phyloP scores from a whole-genome alignment of 805 yeast genomes.

The Candida berthetii region DNA sequence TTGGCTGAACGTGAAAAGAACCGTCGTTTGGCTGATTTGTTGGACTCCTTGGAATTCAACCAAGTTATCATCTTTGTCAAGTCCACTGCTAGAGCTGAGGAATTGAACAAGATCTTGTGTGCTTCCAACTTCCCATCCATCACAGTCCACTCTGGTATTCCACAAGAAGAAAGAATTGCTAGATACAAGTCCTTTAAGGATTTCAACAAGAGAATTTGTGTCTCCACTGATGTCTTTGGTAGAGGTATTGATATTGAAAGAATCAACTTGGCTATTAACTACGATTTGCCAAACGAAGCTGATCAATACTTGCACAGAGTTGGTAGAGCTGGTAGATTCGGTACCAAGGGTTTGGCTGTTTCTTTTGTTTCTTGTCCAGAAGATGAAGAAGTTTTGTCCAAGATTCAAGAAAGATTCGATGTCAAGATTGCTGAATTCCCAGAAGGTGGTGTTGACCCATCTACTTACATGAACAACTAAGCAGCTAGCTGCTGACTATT shows the following conservation, averaged over 20 bases:
- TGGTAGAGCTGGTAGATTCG: constrained; percentile 99
- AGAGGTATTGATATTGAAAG: constrained; percentile 99
- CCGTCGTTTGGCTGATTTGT: constrained; percentile 83
- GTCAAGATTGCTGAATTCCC: constrained; percentile 95
- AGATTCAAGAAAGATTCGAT: constrained; percentile 96
- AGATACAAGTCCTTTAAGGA: constrained; percentile 95
- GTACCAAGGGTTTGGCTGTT: constrained; percentile 96
- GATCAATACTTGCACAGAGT: constrained; percentile 99
- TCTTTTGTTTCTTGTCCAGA: constrained; percentile 82
- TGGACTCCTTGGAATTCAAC: constrained; percentile 93
- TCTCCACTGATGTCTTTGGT: constrained; percentile 96
- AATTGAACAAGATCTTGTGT: constrained; percentile 80
- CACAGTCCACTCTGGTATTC: constrained; percentile 91
- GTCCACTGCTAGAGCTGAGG: constrained; percentile 87
- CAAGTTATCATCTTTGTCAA: constrained; percentile 96
- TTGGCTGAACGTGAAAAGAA: constrained; percentile 89
- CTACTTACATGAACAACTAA: constrained; percentile 95
- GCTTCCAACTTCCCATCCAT: constrained; percentile 96
- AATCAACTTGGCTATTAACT: constrained; percentile 95
- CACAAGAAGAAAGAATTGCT: constrained; percentile 97
- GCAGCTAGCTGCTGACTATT: not conserved
- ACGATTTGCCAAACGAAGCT: constrained; percentile 93
- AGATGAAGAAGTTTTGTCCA: constrained; percentile 84
- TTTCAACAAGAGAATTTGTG: constrained; percentile 98
- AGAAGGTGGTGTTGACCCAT: constrained; percentile 95